These are phyloP conservation scores for Phialocephala subalpina DNA, from an alignment of 2,329 filamentous ascomycete genomes.

Conservation along the genomic window DNA sequence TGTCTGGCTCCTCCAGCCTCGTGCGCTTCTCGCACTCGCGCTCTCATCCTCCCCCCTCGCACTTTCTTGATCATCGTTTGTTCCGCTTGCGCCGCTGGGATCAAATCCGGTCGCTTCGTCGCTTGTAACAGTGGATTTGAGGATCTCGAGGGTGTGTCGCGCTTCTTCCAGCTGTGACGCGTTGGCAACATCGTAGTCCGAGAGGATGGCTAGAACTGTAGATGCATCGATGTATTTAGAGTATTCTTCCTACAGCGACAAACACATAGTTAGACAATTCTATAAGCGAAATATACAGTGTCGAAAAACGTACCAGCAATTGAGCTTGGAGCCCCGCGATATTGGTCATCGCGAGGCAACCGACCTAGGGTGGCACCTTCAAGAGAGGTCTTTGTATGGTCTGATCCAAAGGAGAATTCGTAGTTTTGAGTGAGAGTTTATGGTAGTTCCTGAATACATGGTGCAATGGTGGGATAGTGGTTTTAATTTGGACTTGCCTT, in stretches of 20 bases:
- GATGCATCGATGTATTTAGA: conserved; percentile 79
- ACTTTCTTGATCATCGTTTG: conserved; percentile 25
- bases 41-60: conserved; percentile 32
- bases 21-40: conserved; percentile 33
- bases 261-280: not conserved
- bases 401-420: conserved; percentile 1
- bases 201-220: conserved; percentile 77
- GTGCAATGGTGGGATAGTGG: conserved; percentile 6
- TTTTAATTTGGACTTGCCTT: not conserved
- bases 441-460: not conserved
- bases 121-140: conserved; percentile 68
- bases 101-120: conserved; percentile 84
- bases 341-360: not conserved
- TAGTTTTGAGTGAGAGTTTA: not conserved
- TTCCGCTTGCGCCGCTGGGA: conserved; percentile 72
- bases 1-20: conserved; percentile 39
- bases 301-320: conserved; percentile 25
- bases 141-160: conserved; percentile 65
- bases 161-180: conserved; percentile 60
- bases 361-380: not conserved
- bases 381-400: conserved; percentile 8
- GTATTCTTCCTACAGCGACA: conserved; percentile 63
- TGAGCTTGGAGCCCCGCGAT: conserved; percentile 23
- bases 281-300: not conserved
- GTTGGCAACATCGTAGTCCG: conserved; percentile 73